Evolutionary conservation across 2,329 filamentous ascomycete species (phyloP).

Genomic region (Penicillium sp.): DNA sequence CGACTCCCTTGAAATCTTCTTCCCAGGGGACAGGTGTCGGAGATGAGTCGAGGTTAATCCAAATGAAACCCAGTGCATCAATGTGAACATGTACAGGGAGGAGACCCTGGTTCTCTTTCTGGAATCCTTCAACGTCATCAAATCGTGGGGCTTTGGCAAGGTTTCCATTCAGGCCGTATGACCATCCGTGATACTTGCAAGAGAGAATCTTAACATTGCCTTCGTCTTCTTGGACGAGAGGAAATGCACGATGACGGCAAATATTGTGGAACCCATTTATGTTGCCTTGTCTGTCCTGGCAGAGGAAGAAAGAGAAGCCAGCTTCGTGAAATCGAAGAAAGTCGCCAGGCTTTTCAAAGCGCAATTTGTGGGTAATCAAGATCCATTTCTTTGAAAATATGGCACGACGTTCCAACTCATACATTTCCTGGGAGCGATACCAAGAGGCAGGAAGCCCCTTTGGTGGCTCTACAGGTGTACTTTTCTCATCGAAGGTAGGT

Average conservation of each 20-base stretch:
- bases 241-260: slow-evolving; percentile 30
- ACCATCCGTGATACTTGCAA: slow-evolving; percentile 32
- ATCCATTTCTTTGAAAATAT: slow-evolving; percentile 26
- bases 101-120: slow-evolving; percentile 28
- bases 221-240: slow-evolving; percentile 25
- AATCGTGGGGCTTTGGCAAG: slow-evolving; percentile 28
- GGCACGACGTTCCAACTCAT: slow-evolving; percentile 20
- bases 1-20: slow-evolving; percentile 21
- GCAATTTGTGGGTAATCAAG: slow-evolving; percentile 24
- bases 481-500: neutral
- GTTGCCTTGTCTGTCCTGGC: slow-evolving; percentile 52
- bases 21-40: slow-evolving; percentile 24
- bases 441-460: slow-evolving; percentile 23
- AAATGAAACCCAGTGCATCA: slow-evolving; percentile 27
- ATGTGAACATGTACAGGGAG: slow-evolving; percentile 26
- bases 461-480: slow-evolving; percentile 1
- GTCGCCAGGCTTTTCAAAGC: slow-evolving; percentile 58
- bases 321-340: slow-evolving; percentile 62
- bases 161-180: slow-evolving; percentile 29
- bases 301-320: slow-evolving; percentile 54
- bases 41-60: slow-evolving; percentile 25
- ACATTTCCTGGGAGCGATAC: slow-evolving; percentile 20
- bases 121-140: slow-evolving; percentile 26
- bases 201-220: slow-evolving; percentile 27
- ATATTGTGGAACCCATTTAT: slow-evolving; percentile 48